These are phyloP conservation scores for Colletotrichum sansevieriae DNA, from an alignment of 2,329 filamentous ascomycete species.

Conservation along the genomic window DNA sequence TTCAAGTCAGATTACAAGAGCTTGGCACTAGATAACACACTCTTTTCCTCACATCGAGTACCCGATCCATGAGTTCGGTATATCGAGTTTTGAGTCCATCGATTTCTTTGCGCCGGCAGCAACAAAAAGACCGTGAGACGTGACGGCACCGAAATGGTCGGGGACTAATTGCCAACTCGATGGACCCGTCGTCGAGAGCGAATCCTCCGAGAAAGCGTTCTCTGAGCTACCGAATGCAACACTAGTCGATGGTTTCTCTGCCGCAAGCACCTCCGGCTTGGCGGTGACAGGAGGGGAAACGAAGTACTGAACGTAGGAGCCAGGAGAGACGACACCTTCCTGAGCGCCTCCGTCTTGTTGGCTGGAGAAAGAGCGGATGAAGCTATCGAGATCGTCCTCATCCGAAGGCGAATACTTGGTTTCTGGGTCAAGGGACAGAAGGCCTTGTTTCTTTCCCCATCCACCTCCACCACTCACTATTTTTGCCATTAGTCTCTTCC, in stretches of 20 bases:
- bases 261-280: slow-evolving; percentile 35
- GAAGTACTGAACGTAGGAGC: slow-evolving; percentile 77
- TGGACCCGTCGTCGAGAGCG: slow-evolving; percentile 35
- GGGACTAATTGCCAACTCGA: slow-evolving; percentile 45
- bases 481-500: slow-evolving; percentile 26
- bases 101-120: background rate
- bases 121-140: slow-evolving; percentile 71
- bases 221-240: slow-evolving; percentile 53
- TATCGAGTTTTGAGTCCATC: slow-evolving; percentile 60
- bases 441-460: slow-evolving; percentile 84
- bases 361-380: slow-evolving; percentile 54
- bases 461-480: slow-evolving; percentile 84
- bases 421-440: slow-evolving; percentile 83
- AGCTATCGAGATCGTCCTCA: slow-evolving; percentile 65
- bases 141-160: slow-evolving; percentile 72
- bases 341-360: slow-evolving; percentile 52
- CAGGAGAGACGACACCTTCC: slow-evolving; percentile 70
- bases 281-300: slow-evolving; percentile 52
- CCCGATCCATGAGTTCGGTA: slow-evolving; percentile 55
- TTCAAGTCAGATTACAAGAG: slow-evolving; percentile 13
- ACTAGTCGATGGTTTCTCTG: slow-evolving; percentile 35
- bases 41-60: background rate
- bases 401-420: slow-evolving; percentile 62
- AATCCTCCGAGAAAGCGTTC: slow-evolving; percentile 17
- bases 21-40: background rate